Base-by-base conservation (phyloP, 202 grass and related monocot genomes). In the Brachypodium distachyon region DNA sequence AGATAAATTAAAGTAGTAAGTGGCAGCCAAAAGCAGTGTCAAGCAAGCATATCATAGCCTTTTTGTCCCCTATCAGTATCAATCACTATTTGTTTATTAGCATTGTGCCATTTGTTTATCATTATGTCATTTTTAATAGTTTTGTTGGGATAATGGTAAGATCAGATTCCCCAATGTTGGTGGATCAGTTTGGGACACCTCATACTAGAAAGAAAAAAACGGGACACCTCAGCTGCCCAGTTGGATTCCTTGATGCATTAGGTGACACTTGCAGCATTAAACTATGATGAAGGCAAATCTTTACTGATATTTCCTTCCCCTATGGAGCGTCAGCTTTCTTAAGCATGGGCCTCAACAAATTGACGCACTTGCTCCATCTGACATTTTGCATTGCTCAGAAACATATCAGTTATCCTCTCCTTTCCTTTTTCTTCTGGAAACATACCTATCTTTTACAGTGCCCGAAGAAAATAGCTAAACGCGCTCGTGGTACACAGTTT, bases 21-120 rank as follows among this genome's bases (percentile, higher is more conserved):
- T 80, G 81, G 86, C 26, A 79, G 54, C 41, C 73, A 55, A 88
- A 88, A 88, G 86, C 56, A 70, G 77, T 79, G 52, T 57, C n/a
- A n/a, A 36, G 6, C 27, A 47, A 44, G 47, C 75, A 88, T 50
- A 74, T 41, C 49, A 61, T 49, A 70, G 62, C 12, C 52, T 79
- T 88, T 87, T 70, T 83, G 81, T 83, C 80, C 36, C 39, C 61
- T 69, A 75, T 47, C 55, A 42, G 52, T 69, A 75, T 47, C 55
- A 42, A 61, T 18, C 62, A 79, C 37, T 27, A 62, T 36, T 61
- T 33, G 55, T 77, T 77, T 50, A 65, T 47, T 38, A 48, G 12
- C 1, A 38, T 12, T 12, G 32, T 2, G 18, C 2, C 42, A 32
- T 64, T 77, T 63, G 46, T 82, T 81, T 73, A 82, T n/a, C n/a